Evolutionary conservation across 129 eudicot genomes (phyloP), one percentile per base, ranked within the genome.

Genomic region (Flaveria bidentis): DNA sequence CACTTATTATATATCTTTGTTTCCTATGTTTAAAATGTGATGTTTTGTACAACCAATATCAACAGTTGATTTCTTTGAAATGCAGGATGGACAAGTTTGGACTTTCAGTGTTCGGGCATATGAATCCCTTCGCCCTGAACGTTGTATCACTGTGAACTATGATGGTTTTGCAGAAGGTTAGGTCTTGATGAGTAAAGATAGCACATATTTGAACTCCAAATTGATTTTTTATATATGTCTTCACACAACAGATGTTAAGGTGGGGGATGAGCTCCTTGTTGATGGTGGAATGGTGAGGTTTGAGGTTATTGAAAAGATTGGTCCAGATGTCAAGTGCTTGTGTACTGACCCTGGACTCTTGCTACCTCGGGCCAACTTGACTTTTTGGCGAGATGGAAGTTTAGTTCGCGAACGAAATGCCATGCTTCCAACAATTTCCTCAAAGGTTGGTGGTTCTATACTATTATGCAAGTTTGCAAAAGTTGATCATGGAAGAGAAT

Each of bases 211-310:
- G 13, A 20, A 52, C 17, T 22, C 2, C 25, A 51, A 15, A 52
- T 22, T 25, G 16, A 16, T 25, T 72, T 51, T 51, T 36, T 5
- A 49, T 8, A 50, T 72, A 58, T 11, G 66, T 69, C 70, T 9
- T 72, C 1, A n/a, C 36, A 16, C 53, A 67, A 75, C 89, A 91
- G 99, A 94, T 83, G 91, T 94, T 77, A 83, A 87, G 80, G 94
- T 87, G 14, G 99, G 99, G 28, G 99, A 95, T 82, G 99, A 95
- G 58, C 96, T 95, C 66, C 88, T 91, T 46, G 97, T 95, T 14
- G 99, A 91, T 75, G 99, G 97, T 60, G 99, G 99, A 82, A 95
- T 95, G 99, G 99, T 88, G 84, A 92, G 97, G 76, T 95, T 91
- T 86, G 97, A 95, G 71, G 97, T 95, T 17, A 85, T 91, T 69